phyloP scores from a whole-genome alignment of 768 basidiomycete species.

The Mycena latifolia region DNA sequence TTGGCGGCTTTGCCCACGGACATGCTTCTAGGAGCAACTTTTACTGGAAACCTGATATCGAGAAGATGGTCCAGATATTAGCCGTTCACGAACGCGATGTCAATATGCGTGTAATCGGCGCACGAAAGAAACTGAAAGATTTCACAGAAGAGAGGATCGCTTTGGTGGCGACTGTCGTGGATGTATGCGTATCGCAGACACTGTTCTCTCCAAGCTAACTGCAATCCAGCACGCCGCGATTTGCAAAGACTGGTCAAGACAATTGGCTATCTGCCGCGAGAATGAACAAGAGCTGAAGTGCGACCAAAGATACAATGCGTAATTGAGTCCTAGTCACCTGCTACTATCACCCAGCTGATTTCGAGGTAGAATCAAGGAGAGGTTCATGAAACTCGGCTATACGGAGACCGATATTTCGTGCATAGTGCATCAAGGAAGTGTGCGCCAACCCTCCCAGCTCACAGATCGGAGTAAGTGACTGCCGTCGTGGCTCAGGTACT shows the following conservation, averaged over 20 bases:
- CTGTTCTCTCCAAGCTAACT: background rate
- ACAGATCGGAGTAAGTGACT: constrained; percentile 43
- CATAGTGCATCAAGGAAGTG: background rate
- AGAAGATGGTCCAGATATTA: constrained; percentile 37
- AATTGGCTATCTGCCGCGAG: background rate
- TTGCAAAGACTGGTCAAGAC: constrained; percentile 26
- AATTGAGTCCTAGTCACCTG: background rate
- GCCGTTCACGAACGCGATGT: constrained; percentile 35
- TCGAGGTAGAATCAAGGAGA: constrained; percentile 34
- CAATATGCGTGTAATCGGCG: constrained; percentile 36
- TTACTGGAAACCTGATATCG: constrained; percentile 50
- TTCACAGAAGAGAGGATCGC: constrained; percentile 38
- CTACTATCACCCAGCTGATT: background rate
- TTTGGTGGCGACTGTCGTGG: constrained; percentile 30
- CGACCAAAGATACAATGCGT: constrained; percentile 29
- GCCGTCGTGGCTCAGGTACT: background rate
- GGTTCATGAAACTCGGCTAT: constrained; percentile 39
- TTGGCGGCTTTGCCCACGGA: constrained; percentile 45
- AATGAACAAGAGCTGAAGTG: background rate
- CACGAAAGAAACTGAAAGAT: constrained; percentile 41
- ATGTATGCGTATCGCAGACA: constrained; percentile 15
- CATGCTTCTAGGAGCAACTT: constrained; percentile 43
- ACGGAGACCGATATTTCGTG: constrained; percentile 23
- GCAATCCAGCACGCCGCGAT: constrained; percentile 24
- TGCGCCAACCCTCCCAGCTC: constrained; percentile 30